A percentile compares a stretch with the other conserved stretches of the same genome.
Conservation (phyloP, 139 green algal genomes). For the Spirogloea muscicola region DNA sequence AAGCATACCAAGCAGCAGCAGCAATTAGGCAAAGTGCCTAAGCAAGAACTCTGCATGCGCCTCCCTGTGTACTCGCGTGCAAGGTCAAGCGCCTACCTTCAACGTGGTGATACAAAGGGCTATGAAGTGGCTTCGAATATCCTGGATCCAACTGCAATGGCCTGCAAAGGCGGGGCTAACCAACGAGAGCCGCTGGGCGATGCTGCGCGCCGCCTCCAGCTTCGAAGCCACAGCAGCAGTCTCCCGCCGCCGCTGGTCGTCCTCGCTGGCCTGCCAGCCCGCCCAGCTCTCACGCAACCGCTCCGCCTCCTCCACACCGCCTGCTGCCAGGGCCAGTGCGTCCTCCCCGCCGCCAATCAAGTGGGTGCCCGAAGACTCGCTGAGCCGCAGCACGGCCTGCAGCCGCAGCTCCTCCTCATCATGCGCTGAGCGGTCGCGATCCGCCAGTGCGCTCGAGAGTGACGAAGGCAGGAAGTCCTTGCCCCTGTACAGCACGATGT, state of each 20-base stretch:
- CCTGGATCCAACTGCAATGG: no score
- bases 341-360: background rate
- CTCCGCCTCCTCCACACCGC: constrained; percentile 2
- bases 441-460: background rate
- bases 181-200: constrained; percentile 24
- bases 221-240: background rate
- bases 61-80: no score
- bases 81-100: no score
- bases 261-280: background rate
- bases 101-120: no score
- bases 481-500: constrained; percentile 35
- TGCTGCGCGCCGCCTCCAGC: background rate
- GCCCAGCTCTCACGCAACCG: background rate
- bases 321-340: background rate
- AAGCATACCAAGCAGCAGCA: no score
- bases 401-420: constrained; percentile 17
- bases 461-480: constrained; percentile 37
- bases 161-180: no score
- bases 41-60: no score
- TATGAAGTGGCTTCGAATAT: no score
- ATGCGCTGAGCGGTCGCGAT: constrained; percentile 1
- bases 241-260: background rate
- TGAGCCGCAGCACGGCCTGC: background rate
- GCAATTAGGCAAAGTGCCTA: no score
- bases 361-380: background rate